Evolutionary conservation across 2,329 filamentous ascomycete species (phyloP).

Genomic region (Blastomyces silverae): DNA sequence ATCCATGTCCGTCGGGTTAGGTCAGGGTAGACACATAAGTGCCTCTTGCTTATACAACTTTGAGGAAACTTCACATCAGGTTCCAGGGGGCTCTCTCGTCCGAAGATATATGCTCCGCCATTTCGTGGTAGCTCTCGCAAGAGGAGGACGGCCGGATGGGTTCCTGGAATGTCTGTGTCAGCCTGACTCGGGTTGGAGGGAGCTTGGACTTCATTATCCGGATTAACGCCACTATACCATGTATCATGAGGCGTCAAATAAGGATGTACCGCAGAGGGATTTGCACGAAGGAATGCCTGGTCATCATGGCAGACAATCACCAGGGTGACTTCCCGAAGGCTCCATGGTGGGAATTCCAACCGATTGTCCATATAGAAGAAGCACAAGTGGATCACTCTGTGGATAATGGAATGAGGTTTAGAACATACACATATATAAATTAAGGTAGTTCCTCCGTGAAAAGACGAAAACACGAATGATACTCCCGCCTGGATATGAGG

Average conservation of each 20-base stretch:
- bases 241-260: conserved; percentile 9
- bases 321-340: neutral
- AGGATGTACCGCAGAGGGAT: conserved; percentile 4
- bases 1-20: conserved; percentile 4
- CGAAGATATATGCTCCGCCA: conserved; percentile 13
- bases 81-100: conserved; percentile 2
- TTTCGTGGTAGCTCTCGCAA: neutral
- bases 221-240: conserved; percentile 11
- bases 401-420: neutral
- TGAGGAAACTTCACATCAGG: conserved; percentile 2
- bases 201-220: neutral
- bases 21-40: conserved; percentile 12
- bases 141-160: conserved; percentile 6
- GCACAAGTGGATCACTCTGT: neutral
- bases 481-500: neutral
- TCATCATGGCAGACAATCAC: neutral
- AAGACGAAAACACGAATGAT: neutral
- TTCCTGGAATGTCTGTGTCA: conserved; percentile 3
- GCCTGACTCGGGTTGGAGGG: conserved; percentile 3
- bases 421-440: neutral
- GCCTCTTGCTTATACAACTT: neutral
- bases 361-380: neutral
- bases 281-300: conserved; percentile 7
- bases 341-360: neutral
- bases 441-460: neutral